phyloP scores from a whole-genome alignment of 2,329 filamentous ascomycete species.

The Fusarium sp. region DNA sequence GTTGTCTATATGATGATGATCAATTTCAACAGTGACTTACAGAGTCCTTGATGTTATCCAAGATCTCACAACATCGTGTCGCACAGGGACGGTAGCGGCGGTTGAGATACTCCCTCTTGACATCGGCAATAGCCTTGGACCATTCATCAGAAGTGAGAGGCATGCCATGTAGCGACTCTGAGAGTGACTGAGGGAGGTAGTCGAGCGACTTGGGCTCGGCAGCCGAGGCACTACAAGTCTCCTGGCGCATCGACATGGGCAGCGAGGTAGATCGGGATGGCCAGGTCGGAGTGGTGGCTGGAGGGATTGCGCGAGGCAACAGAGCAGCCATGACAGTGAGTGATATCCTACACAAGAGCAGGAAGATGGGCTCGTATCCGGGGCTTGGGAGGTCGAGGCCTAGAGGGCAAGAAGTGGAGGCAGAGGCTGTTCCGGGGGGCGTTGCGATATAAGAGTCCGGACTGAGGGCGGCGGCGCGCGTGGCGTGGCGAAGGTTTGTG shows the following conservation, averaged over 20 bases:
- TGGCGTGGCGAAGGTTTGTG: slow-evolving; percentile 40
- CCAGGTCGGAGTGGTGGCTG: slow-evolving; percentile 29
- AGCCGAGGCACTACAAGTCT: slow-evolving; percentile 20
- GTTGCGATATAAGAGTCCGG: slow-evolving; percentile 42
- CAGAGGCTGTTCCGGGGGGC: slow-evolving; percentile 32
- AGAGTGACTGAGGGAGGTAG: slow-evolving; percentile 30
- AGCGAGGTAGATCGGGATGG: slow-evolving; percentile 23
- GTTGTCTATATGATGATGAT: not conserved
- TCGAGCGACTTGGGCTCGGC: slow-evolving; percentile 14
- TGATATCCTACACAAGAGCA: slow-evolving; percentile 5
- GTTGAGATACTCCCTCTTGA: slow-evolving; percentile 66
- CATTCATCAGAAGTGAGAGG: slow-evolving; percentile 63
- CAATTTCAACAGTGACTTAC: slow-evolving; percentile 49
- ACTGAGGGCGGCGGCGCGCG: slow-evolving; percentile 34
- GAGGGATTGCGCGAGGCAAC: slow-evolving; percentile 28
- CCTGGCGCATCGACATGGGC: slow-evolving; percentile 29
- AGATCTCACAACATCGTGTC: slow-evolving; percentile 64
- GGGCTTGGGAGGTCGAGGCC: slow-evolving; percentile 9
- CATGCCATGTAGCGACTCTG: slow-evolving; percentile 47
- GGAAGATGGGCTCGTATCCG: slow-evolving; percentile 10
- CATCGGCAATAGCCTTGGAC: slow-evolving; percentile 62
- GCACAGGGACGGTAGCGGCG: slow-evolving; percentile 66
- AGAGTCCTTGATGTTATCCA: slow-evolving; percentile 60
- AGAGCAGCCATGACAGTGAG: slow-evolving; percentile 35
- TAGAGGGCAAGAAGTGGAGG: slow-evolving; percentile 20